Percentiles rank a stretch among this genome's conserved stretches.
Evolutionary conservation across 2,329 filamentous ascomycete genomes (phyloP).

Genomic region (Rosellinia necatrix): DNA sequence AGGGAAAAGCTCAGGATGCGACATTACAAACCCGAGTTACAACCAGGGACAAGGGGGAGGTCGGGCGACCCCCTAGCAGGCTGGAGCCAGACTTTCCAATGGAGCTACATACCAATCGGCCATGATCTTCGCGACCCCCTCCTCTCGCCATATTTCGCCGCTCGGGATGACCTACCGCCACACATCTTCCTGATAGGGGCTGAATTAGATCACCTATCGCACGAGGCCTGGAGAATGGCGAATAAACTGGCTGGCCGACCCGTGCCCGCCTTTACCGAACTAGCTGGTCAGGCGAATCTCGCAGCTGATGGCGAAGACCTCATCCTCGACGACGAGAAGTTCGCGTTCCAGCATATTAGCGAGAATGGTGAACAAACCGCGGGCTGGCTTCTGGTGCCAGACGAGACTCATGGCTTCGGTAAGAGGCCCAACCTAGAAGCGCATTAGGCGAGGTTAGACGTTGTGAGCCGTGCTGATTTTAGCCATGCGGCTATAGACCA

Average conservation of each 20-base stretch:
- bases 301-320: slow-evolving; percentile 27
- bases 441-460: background rate
- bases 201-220: slow-evolving; percentile 52
- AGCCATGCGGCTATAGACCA: background rate
- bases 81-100: slow-evolving; percentile 44
- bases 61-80: slow-evolving; percentile 36
- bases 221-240: slow-evolving; percentile 48
- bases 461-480: background rate
- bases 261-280: slow-evolving; percentile 34
- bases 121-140: slow-evolving; percentile 45
- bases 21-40: slow-evolving; percentile 44
- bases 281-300: slow-evolving; percentile 36
- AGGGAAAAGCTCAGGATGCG: slow-evolving; percentile 40
- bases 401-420: background rate
- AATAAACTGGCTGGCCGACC: slow-evolving; percentile 42
- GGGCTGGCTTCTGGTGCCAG: background rate
- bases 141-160: slow-evolving; percentile 46
- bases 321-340: slow-evolving; percentile 43
- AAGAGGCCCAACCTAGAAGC: too few relatives aligned
- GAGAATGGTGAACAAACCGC: slow-evolving; percentile 14
- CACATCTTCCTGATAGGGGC: slow-evolving; percentile 50
- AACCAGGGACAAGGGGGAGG: slow-evolving; percentile 33
- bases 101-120: slow-evolving; percentile 47
- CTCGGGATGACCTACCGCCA: slow-evolving; percentile 44
- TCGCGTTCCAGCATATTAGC: slow-evolving; percentile 42